Base-by-base conservation (phyloP, 139 green algal genomes). In the Tetraselmis striata region DNA sequence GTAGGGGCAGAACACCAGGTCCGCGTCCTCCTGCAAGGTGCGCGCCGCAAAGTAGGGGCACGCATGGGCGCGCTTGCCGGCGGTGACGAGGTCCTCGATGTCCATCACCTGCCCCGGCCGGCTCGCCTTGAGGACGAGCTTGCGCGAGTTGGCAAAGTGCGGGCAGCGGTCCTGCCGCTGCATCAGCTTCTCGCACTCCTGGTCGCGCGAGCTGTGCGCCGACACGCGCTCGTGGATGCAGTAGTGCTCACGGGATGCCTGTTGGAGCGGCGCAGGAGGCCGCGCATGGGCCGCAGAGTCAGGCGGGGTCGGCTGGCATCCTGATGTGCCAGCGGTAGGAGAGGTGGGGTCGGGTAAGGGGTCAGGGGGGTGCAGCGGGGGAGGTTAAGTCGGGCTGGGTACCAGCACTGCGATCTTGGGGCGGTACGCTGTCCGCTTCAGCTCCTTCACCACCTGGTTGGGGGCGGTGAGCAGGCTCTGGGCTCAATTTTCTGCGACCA, bases 1-100 rank as follows among this genome's bases (percentile, higher is more conserved):
- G 92, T 99, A 98, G 23, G 96, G 96, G 80, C 91, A 95, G 90
- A 99, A 98, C 1, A 99, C 88, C 5, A 99, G 84, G 30, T 99
- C 95, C 23, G 96, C 96, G 0, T 90, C 85, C 18, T 87, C 74
- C 0, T 86, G 84, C 80, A 95, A 86, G 28, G 93, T 81, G 29
- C 91, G 88, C 0, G 93, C 77, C 0, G 89, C 83, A 88, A 93
- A 99, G 88, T 98, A 99, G 30, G 96, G 94, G 87, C 96, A 99
- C 0, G 84, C 88, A 74, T 89, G 90, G 80, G 83, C 28, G 0
- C 78, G 30, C 28, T 82, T 85, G 28, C 91, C 93, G 1, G 87
- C 78, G 0, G 82, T 83, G 27, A 87, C 83, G 32, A 99, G 85
- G 79, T 99, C 96, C 82, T 99, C 96, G 80, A 99, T 97, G 87